Conservation (phyloP, 2,329 filamentous ascomycete species). For the Arthrobotrys megalospora region DNA sequence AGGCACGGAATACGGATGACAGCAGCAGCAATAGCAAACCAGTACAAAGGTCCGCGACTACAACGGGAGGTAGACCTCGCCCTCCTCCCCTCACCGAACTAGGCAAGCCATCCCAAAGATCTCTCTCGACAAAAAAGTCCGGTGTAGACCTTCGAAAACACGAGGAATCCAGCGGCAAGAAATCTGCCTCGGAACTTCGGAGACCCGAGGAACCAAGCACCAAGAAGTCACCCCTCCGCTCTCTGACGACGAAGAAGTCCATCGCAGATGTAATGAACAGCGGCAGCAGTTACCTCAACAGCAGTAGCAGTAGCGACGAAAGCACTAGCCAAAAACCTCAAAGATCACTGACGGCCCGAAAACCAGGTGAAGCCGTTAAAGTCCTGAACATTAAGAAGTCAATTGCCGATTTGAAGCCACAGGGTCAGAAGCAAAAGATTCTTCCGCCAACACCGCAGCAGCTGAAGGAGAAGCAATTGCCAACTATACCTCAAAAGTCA, state of each 20-base stretch:
- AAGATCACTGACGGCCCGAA: not conserved
- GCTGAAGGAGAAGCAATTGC: slow-evolving; percentile 74
- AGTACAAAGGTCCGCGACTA: slow-evolving; percentile 19
- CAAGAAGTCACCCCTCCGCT: not conserved
- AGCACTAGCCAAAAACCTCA: slow-evolving; percentile 7
- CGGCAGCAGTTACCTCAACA: slow-evolving; percentile 22
- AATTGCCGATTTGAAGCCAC: slow-evolving; percentile 70
- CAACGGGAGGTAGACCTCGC: slow-evolving; percentile 19
- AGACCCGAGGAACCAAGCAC: not conserved
- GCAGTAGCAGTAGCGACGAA: slow-evolving; percentile 23
- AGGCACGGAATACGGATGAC: slow-evolving; percentile 8
- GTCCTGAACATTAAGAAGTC: slow-evolving; percentile 27
- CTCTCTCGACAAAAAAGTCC: slow-evolving; percentile 29
- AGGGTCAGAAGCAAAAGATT: not conserved
- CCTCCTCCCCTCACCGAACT: slow-evolving; percentile 31
- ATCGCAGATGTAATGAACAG: slow-evolving; percentile 22
- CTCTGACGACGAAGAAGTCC: slow-evolving; percentile 15
- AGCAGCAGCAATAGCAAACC: slow-evolving; percentile 5
- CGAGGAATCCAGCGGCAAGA: slow-evolving; percentile 9
- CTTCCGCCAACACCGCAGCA: slow-evolving; percentile 74
- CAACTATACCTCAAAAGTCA: slow-evolving; percentile 66
- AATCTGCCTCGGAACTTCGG: not conserved
- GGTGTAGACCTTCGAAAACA: not conserved
- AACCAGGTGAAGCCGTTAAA: not conserved
- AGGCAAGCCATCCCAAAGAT: slow-evolving; percentile 20